phyloP scores from a whole-genome alignment of 176 grass and related monocot species.

The Triticum urartu region DNA sequence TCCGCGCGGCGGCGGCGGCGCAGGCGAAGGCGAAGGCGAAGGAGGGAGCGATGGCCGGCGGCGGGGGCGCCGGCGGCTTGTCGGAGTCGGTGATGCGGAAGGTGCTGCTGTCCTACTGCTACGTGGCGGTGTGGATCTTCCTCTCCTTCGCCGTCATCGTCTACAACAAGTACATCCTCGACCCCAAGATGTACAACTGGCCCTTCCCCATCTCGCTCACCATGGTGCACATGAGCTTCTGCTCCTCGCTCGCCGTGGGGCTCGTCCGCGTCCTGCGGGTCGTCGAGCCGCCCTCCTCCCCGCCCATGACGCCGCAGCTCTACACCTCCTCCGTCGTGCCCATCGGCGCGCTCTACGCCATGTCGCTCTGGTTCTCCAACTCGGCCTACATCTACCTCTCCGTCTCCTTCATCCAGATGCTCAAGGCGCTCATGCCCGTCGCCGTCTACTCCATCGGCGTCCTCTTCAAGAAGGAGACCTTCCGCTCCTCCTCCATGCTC shows the following conservation, averaged over 20 bases:
- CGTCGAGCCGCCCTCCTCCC: constrained; percentile 66
- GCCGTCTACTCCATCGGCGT: constrained; percentile 88
- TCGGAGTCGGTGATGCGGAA: constrained; percentile 61
- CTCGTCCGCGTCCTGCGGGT: constrained; percentile 74
- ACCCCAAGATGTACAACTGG: constrained; percentile 99
- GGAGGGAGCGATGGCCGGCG: constrained; percentile 38
- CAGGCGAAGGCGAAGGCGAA: background rate
- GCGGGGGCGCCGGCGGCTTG: constrained; percentile 42
- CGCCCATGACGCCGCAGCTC: constrained; percentile 65
- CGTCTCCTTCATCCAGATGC: constrained; percentile 99
- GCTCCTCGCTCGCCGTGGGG: constrained; percentile 72
- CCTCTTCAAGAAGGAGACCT: constrained; percentile 81
- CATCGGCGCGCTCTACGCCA: constrained; percentile 89
- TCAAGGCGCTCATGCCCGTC: constrained; percentile 98
- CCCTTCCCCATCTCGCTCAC: constrained; percentile 94
- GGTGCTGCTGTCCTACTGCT: constrained; percentile 81
- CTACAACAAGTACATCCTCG: constrained; percentile 99
- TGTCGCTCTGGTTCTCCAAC: constrained; percentile 99
- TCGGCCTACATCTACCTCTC: constrained; percentile 98
- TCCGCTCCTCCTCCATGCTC: constrained; percentile 62
- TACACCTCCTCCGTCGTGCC: constrained; percentile 77
- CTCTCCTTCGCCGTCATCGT: constrained; percentile 94
- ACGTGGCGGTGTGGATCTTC: constrained; percentile 89
- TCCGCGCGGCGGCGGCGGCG: constrained; percentile 2
- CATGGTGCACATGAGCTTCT: constrained; percentile 96